phyloP scores from a whole-genome alignment of 306 rosid genomes.

The Malus domestica region ASM211411v1 NC_041792.1:26488907-26489406 shows the following conservation, averaged over 20 bases:
- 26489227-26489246: neutral
- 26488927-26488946: neutral
- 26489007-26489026: neutral
- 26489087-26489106: constrained; percentile 43
- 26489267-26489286: neutral
- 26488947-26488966: neutral
- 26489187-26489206: constrained; percentile 34
- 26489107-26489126: constrained; percentile 35
- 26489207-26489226: constrained; percentile 14
- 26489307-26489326: neutral
- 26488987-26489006: neutral
- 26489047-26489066: neutral
- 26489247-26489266: neutral
- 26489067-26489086: constrained; percentile 38
- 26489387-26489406: neutral
- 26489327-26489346: neutral
- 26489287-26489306: neutral
- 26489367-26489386: neutral
- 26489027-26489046: neutral
- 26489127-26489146: constrained; percentile 36
- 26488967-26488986: neutral
- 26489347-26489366: constrained; percentile 18
- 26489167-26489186: constrained; percentile 21
- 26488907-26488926: neutral
- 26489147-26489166: constrained; percentile 25